These are phyloP conservation scores for Imleria badia DNA, from an alignment of 768 basidiomycete genomes.

Conservation along the genomic window DNA sequence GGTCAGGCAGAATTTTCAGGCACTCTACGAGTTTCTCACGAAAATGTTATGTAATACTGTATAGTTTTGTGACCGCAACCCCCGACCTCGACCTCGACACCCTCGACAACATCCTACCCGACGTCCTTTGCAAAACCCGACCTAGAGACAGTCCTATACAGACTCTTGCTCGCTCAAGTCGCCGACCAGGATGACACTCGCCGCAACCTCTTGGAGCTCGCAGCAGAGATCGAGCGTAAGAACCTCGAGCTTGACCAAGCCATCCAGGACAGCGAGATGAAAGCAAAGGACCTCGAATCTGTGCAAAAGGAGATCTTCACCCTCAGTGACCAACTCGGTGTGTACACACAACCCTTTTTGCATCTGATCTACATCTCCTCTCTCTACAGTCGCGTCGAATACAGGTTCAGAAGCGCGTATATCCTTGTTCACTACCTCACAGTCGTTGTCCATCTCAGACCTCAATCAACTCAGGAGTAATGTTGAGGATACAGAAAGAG, in stretches of 20 bases:
- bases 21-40: too few species aligned
- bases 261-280: conserved; percentile 71
- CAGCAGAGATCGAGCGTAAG: conserved; percentile 65
- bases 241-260: conserved; percentile 86
- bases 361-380: conserved; percentile 12
- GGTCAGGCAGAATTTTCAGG: too few species aligned
- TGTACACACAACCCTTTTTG: conserved; percentile 21
- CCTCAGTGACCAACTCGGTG: conserved; percentile 64
- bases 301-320: conserved; percentile 55
- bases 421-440: conserved; percentile 52
- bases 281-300: conserved; percentile 52
- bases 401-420: conserved; percentile 54
- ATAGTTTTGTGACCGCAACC: too few species aligned
- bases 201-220: conserved; percentile 67
- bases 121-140: conserved; percentile 54
- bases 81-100: conserved; percentile 65
- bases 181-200: conserved; percentile 53
- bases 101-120: conserved; percentile 61
- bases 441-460: conserved; percentile 62
- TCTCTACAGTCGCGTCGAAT: conserved; percentile 43
- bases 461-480: conserved; percentile 56
- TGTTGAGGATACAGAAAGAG: conserved; percentile 76
- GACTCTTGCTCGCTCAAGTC: conserved; percentile 56
- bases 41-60: too few species aligned
- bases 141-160: conserved; percentile 64